Evolutionary conservation across 1,139 yeast genomes (phyloP), one percentile per base, ranked within the genome.

Genomic region (Protomyces lactucae-debilis): DNA sequence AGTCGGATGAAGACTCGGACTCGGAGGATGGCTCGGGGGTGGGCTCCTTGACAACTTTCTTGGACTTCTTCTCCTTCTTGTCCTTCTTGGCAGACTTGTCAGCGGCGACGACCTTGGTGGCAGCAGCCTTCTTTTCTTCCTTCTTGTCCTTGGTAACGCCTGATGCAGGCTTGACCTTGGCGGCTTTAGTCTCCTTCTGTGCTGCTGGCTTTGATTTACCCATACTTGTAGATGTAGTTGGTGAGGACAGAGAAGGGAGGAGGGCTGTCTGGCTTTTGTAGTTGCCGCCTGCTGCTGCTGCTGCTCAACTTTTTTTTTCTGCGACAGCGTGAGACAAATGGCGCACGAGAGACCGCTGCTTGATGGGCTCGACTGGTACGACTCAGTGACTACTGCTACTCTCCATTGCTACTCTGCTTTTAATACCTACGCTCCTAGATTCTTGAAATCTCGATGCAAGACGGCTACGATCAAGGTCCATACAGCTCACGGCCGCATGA

Each of bases 111-210:
- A 48, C 52, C 66, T 60, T 65, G 43, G 53, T 10, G 14, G 66
- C 64, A 21, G 64, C 65, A 21, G 69, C 54, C 48, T 63, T 63
- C 21, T 53, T 32, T n/a, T 57, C 64, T 10, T 52, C 55, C 52
- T 63, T 63, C 35, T 43, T n/a, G 48, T 65, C 28, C 53, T 57
- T 55, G 63, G 66, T 67, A 45, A 68, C 67, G 25, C 69, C 69
- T 23, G 69, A 67, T 39, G 63, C 68, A 5, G 65, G 55, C 66
- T 68, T 68, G 54, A 67, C 67, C 16, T 66, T 66, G 45, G 68
- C 65, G 43, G 65, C 67, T 60, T 57, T 64, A 43, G 68, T 45
- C 55, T 67, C 68, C 48, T 61, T 65, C 52, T 53, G 40, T 45
- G 54, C 51, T 10, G 54, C 63, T 52, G 63, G 57, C 53, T 59